These are phyloP conservation scores for Pseudogymnoascus sp. DNA, from an alignment of 2,329 filamentous ascomycete species.

Conservation along the genomic window DNA sequence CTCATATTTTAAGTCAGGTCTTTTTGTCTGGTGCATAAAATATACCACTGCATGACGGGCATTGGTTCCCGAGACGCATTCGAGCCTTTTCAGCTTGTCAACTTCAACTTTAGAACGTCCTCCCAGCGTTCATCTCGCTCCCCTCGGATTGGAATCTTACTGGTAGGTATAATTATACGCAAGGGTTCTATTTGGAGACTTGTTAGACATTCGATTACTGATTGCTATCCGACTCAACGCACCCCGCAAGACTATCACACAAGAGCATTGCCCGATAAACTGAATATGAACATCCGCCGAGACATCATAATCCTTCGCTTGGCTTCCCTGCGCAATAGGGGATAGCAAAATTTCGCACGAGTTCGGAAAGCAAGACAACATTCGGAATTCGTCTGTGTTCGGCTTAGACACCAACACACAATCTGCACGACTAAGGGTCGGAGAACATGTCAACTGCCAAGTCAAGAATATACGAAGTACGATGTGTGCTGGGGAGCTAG, in stretches of 20 bases:
- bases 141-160: background rate
- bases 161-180: slow-evolving; percentile 4
- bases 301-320: background rate
- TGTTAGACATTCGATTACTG: background rate
- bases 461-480: background rate
- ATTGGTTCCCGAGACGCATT: background rate
- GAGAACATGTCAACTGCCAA: background rate
- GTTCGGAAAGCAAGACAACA: slow-evolving; percentile 1
- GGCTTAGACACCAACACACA: background rate
- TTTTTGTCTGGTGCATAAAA: background rate
- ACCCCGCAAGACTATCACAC: slow-evolving; percentile 1
- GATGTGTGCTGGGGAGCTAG: background rate
- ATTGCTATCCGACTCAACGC: slow-evolving; percentile 6
- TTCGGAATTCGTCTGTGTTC: background rate
- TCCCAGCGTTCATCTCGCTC: background rate
- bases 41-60: background rate
- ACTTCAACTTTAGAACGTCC: background rate
- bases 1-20: background rate
- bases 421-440: background rate
- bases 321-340: slow-evolving; percentile 1
- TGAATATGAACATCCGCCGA: slow-evolving; percentile 2
- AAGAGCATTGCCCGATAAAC: background rate
- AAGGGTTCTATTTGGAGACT: background rate
- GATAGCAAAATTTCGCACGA: background rate
- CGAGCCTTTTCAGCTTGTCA: background rate